Conservation (phyloP, 306 rosid genomes). For the Medicago ruthenica region DNA sequence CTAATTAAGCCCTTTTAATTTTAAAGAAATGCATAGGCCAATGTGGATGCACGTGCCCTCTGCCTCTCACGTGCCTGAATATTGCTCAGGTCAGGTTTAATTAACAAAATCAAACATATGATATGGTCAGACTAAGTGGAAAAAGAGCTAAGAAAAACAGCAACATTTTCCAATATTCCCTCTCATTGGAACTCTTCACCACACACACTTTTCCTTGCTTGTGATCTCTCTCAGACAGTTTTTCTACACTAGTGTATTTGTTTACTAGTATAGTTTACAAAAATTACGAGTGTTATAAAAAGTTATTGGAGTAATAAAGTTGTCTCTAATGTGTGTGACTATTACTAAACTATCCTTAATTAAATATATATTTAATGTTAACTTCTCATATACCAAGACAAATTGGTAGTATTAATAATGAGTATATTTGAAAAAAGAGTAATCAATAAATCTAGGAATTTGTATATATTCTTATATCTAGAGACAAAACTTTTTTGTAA, state of each 20-base stretch:
- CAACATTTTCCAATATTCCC: slow-evolving; percentile 67
- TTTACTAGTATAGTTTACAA: not conserved
- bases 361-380: no score
- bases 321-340: no score
- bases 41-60: slow-evolving; percentile 53
- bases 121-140: slow-evolving; percentile 35
- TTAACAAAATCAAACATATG: slow-evolving; percentile 47
- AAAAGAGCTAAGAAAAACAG: slow-evolving; percentile 47
- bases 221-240: slow-evolving; percentile 15
- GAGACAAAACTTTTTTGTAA: no score
- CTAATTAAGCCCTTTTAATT: not conserved
- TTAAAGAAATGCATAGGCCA: slow-evolving; percentile 14
- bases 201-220: slow-evolving; percentile 26
- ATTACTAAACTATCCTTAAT: no score
- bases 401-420: no score
- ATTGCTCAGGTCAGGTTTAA: slow-evolving; percentile 32
- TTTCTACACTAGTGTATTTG: slow-evolving; percentile 25
- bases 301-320: no score
- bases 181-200: slow-evolving; percentile 71
- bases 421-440: no score
- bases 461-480: no score
- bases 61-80: slow-evolving; percentile 60
- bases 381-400: no score
- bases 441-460: no score
- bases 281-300: no score